These are phyloP conservation scores for Epichloe sp. DNA, from an alignment of 2,329 filamentous ascomycete species.

Conservation along the genomic window DNA sequence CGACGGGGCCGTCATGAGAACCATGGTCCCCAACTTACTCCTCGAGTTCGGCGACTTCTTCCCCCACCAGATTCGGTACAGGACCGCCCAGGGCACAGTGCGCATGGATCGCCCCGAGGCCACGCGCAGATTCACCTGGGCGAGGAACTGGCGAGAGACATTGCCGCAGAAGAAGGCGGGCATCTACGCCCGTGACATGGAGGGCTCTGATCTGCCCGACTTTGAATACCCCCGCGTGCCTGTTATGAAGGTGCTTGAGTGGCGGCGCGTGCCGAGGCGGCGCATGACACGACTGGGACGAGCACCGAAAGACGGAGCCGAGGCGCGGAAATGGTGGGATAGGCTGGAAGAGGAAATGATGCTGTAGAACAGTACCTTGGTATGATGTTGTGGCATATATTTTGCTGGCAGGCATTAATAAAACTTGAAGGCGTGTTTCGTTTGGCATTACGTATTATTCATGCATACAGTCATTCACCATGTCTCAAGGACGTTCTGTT, in stretches of 20 bases:
- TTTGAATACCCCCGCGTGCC: slow-evolving; percentile 14
- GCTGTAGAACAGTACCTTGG: slow-evolving; percentile 9
- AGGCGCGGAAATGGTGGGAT: slow-evolving; percentile 16
- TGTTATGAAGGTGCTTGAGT: slow-evolving; percentile 13
- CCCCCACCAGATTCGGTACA: slow-evolving; percentile 16
- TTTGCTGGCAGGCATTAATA: neutral
- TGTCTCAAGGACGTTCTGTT: no score
- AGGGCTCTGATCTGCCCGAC: slow-evolving; percentile 8
- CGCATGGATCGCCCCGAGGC: slow-evolving; percentile 13
- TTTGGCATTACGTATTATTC: no score
- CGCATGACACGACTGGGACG: slow-evolving; percentile 9
- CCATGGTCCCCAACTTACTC: slow-evolving; percentile 18
- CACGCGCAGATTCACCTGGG: slow-evolving; percentile 12
- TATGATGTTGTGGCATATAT: neutral
- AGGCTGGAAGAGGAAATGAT: slow-evolving; percentile 18
- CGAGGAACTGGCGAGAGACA: slow-evolving; percentile 11
- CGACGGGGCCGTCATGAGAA: slow-evolving; percentile 9
- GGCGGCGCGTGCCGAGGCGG: slow-evolving; percentile 12
- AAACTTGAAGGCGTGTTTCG: no score
- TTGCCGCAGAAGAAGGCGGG: slow-evolving; percentile 15
- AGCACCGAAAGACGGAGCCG: slow-evolving; percentile 11
- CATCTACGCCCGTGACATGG: slow-evolving; percentile 4
- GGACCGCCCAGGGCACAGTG: slow-evolving; percentile 19
- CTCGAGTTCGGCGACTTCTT: slow-evolving; percentile 23
- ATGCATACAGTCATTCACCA: no score